Conservation (phyloP, 139 green algal genomes). For the Coccomyxa sp. region DNA sequence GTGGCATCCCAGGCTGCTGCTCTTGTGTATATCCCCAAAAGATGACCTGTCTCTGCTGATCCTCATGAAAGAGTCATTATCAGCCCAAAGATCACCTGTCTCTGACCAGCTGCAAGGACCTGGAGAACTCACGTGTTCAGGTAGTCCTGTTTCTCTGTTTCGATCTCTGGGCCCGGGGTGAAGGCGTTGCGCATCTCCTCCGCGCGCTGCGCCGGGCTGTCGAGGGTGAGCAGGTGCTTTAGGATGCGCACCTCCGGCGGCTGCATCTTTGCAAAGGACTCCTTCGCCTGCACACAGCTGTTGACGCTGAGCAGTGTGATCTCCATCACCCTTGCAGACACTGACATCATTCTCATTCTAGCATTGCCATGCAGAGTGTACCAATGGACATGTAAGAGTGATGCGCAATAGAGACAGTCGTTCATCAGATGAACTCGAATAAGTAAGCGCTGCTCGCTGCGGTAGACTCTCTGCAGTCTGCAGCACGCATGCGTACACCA, state of each 20-base stretch:
- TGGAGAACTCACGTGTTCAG: constrained; percentile 23
- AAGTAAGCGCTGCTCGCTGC: no score
- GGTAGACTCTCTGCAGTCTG: no score
- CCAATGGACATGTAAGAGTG: no score
- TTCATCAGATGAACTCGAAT: no score
- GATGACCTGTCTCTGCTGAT: no score
- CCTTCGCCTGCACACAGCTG: constrained; percentile 66
- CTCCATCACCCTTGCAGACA: neutral
- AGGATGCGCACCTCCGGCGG: constrained; percentile 84
- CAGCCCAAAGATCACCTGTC: no score
- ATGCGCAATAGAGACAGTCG: neutral
- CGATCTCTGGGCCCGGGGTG: constrained; percentile 27
- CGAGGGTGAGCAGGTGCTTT: constrained; percentile 66
- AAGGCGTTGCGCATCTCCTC: constrained; percentile 64
- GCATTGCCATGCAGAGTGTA: neutral
- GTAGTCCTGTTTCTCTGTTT: constrained; percentile 31
- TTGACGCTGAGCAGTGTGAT: neutral
- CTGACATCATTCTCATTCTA: neutral
- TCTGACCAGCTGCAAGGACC: no score
- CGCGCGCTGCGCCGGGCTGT: constrained; percentile 40
- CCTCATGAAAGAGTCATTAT: no score
- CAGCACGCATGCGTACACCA: no score
- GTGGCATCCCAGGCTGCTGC: no score
- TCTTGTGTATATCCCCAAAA: no score
- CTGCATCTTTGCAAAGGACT: constrained; percentile 55